A percentile compares a stretch with the other conserved stretches of the same genome.
Conservation (phyloP, 2,329 filamentous ascomycete species). For the Pyricularia grisea region DNA sequence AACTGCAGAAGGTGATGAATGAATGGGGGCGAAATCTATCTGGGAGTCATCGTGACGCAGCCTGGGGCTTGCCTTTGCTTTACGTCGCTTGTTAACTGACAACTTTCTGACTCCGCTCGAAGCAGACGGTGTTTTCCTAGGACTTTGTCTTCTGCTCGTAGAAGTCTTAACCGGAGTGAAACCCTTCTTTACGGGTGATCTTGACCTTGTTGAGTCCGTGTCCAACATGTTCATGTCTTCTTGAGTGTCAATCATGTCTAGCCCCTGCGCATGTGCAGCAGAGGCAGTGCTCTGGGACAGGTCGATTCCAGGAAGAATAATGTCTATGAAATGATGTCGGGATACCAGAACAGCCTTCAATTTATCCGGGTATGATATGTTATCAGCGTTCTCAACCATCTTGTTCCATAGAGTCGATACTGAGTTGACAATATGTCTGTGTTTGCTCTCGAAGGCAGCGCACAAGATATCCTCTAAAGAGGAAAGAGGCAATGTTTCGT, state of each 20-base stretch:
- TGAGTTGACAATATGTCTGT: constrained; percentile 40
- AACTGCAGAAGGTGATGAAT: constrained; percentile 42
- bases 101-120: not conserved
- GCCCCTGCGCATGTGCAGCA: constrained; percentile 27
- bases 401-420: constrained; percentile 55
- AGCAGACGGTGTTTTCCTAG: constrained; percentile 1
- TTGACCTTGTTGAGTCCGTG: constrained; percentile 15
- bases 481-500: constrained; percentile 35
- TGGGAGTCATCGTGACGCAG: constrained; percentile 76
- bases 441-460: constrained; percentile 50
- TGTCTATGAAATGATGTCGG: constrained; percentile 43
- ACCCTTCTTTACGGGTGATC: not conserved
- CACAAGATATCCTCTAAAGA: constrained; percentile 45
- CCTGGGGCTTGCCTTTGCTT: constrained; percentile 23
- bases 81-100: not conserved
- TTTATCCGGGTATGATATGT: constrained; percentile 53
- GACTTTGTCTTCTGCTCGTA: constrained; percentile 1
- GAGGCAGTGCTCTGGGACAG: constrained; percentile 17
- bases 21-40: constrained; percentile 63
- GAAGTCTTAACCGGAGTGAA: constrained; percentile 14
- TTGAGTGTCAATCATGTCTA: constrained; percentile 37
- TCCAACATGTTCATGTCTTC: constrained; percentile 29
- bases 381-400: constrained; percentile 51
- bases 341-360: constrained; percentile 54
- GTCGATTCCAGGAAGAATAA: constrained; percentile 34